These are phyloP conservation scores for Lanmaoa pseudosensibilis DNA, from an alignment of 768 basidiomycete species.

Conservation along the genomic window DNA sequence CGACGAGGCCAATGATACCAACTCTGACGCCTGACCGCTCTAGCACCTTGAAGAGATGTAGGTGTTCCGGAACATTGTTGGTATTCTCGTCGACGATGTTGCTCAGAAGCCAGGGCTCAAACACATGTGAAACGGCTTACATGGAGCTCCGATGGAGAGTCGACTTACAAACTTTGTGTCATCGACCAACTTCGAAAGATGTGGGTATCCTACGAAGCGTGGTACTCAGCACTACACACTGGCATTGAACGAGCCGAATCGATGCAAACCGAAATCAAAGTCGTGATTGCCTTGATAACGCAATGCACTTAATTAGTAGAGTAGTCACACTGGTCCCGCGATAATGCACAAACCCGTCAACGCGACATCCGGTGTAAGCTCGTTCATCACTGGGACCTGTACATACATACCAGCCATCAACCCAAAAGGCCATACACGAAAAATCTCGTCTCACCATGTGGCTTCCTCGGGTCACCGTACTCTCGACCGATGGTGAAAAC, in stretches of 20 bases:
- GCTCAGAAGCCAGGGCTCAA: constrained; percentile 85
- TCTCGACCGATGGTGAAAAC: constrained; percentile 85
- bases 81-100: constrained; percentile 79
- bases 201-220: constrained; percentile 52
- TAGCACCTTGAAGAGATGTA: constrained; percentile 63
- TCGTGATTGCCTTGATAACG: constrained; percentile 76
- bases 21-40: constrained; percentile 70
- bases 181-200: constrained; percentile 63
- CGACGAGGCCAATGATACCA: constrained; percentile 85
- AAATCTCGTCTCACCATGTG: constrained; percentile 66
- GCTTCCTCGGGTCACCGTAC: constrained; percentile 83
- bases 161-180: constrained; percentile 72
- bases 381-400: constrained; percentile 85
- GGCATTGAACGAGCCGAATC: not conserved
- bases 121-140: not conserved
- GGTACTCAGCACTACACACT: not conserved
- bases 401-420: constrained; percentile 6
- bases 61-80: constrained; percentile 54
- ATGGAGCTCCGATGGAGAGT: not conserved
- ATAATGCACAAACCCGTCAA: constrained; percentile 61
- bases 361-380: constrained; percentile 74
- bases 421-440: not conserved
- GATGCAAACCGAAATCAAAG: constrained; percentile 74
- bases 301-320: constrained; percentile 8
- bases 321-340: not conserved